Evolutionary conservation across 139 green algal species (phyloP), one percentile per base, ranked within the genome.

Genomic region (Closterium sp.): DNA sequence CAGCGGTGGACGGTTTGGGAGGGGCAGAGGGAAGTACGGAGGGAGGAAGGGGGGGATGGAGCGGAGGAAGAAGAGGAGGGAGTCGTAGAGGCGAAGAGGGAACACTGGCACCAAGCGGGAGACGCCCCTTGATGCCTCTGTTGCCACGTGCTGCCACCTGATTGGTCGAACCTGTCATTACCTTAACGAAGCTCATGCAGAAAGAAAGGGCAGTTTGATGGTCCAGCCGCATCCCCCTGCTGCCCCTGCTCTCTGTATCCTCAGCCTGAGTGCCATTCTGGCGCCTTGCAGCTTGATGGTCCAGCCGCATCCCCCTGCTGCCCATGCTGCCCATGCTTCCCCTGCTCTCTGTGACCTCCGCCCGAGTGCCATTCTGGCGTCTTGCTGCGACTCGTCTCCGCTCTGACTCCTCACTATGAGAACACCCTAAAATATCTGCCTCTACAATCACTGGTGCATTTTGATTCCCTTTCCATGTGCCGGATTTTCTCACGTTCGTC

Each of bases 101-200:
- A 87, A 87, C 13, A 87, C 85, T 2, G 85, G 85, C 28, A 30
- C n/a, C 28, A 31, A 27, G 85, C 85, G 85, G 85, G 85, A 17
- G 28, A 30, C 0, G 85, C 85, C 85, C 28, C 85, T 30, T 32
- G n/a, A 32, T 30, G 85, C 28, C 85, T 87, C 85, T 87, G 85
- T 87, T 30, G 85, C 85, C 85, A 87, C n/a, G 85, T 87, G 85
- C 85, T 87, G 85, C 85, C 85, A 87, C 28, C 85, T 22, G 28
- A 31, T 87, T 19, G 85, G 85, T 27, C 27, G n/a, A 30, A 24
- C 62, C 0, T 79, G 13, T 27, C 62, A 27, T 79, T 13, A 79
- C 62, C 62, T 79, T 79, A 5, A 79, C 62, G 62, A 79, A 79
- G 62, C 62, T 22, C 62, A 24, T 79, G 62, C 62, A 79, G 62